Conservation (phyloP, 2,329 filamentous ascomycete genomes). For the Cercospora sojina region DNA sequence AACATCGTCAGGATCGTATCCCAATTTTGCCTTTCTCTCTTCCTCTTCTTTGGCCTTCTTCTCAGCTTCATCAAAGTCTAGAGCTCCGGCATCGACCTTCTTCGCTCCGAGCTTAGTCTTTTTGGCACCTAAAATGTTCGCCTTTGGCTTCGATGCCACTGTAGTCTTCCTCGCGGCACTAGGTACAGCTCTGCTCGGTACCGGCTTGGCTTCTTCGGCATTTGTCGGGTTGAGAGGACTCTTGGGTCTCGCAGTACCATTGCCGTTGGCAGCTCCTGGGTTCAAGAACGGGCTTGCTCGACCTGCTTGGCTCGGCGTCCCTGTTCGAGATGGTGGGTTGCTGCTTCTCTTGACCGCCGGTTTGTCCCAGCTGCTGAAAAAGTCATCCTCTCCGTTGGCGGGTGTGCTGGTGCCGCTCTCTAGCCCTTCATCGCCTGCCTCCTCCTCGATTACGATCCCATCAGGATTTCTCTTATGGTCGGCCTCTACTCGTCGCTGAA, state of each 20-base stretch:
- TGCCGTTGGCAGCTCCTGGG: constrained; percentile 60
- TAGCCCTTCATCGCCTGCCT: constrained; percentile 49
- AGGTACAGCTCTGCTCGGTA: constrained; percentile 70
- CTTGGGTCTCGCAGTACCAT: constrained; percentile 65
- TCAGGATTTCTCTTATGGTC: constrained; percentile 84
- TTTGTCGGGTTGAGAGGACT: constrained; percentile 69
- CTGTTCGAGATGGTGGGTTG: constrained; percentile 85
- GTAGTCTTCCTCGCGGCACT: constrained; percentile 77
- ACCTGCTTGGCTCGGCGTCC: constrained; percentile 72
- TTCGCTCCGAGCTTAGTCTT: constrained; percentile 58
- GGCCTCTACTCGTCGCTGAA: constrained; percentile 77
- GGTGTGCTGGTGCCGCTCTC: constrained; percentile 66
- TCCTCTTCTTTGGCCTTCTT: constrained; percentile 97
- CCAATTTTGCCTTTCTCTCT: constrained; percentile 90
- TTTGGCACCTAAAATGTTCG: constrained; percentile 68
- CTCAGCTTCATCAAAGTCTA: constrained; percentile 97
- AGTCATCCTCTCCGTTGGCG: constrained; percentile 79
- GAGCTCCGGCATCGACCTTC: constrained; percentile 71
- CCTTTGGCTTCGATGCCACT: constrained; percentile 65
- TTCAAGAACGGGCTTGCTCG: constrained; percentile 89
- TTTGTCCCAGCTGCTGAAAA: constrained; percentile 99
- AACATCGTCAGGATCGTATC: constrained; percentile 83
- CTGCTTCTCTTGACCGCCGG: constrained; percentile 94
- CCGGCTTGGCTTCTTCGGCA: constrained; percentile 53
- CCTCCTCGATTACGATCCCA: constrained; percentile 82